phyloP scores from a whole-genome alignment of 257 asterid species.

The Solanum paucissectum region DNA sequence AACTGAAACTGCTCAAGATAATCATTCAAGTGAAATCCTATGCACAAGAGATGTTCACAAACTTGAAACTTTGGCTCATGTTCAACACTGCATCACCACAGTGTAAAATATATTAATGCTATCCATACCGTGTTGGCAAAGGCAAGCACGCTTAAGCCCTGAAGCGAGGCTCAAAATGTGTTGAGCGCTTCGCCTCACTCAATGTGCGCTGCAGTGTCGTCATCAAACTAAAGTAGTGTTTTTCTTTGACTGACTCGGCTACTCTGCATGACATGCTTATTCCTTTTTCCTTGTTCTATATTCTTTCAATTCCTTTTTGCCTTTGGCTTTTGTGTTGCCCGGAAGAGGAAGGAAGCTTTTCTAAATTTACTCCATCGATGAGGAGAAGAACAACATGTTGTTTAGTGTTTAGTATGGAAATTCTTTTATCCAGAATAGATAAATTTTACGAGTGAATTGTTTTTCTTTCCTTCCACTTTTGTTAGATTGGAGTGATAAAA shows the following conservation, averaged over 20 bases:
- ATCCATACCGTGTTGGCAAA: neutral
- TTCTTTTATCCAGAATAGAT: neutral
- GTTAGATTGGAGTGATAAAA: constrained; percentile 67
- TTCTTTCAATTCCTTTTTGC: neutral
- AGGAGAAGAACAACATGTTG: neutral
- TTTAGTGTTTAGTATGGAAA: neutral
- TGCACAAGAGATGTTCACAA: neutral
- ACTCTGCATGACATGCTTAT: neutral
- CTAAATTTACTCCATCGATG: neutral
- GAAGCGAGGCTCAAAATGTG: neutral
- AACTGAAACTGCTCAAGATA: neutral
- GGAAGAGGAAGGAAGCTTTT: neutral
- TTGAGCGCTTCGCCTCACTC: neutral
- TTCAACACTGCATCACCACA: neutral
- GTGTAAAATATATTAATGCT: neutral
- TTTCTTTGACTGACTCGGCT: neutral
- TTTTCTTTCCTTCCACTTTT: neutral
- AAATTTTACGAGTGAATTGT: neutral
- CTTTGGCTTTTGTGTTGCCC: neutral
- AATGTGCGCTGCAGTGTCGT: neutral
- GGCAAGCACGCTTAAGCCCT: neutral
- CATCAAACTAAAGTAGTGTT: neutral
- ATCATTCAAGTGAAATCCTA: neutral
- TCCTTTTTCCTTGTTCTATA: neutral
- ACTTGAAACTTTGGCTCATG: neutral